phyloP scores from a whole-genome alignment of 2,329 filamentous ascomycete genomes.

The Paraconiothyrium brasiliense region DNA sequence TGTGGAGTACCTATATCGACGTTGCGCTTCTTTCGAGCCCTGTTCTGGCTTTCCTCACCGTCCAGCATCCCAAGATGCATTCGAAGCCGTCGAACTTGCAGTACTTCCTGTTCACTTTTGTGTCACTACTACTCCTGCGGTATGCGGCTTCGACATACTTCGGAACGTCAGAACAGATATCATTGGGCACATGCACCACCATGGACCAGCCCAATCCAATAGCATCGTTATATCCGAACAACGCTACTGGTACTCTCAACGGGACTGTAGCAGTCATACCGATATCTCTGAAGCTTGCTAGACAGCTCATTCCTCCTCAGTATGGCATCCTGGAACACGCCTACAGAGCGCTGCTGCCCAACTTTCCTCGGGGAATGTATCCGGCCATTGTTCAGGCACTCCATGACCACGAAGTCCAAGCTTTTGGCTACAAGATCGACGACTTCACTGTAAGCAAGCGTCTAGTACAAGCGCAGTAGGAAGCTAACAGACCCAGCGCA shows the following conservation, averaged over 20 bases:
- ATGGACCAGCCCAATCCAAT: constrained; percentile 59
- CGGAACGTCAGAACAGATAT: constrained; percentile 13
- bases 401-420: constrained; percentile 62
- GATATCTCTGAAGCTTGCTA: constrained; percentile 59
- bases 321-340: constrained; percentile 62
- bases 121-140: constrained; percentile 36
- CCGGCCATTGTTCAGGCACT: constrained; percentile 62
- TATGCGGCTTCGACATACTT: constrained; percentile 32
- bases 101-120: constrained; percentile 39
- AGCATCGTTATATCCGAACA: constrained; percentile 56
- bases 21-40: constrained; percentile 45
- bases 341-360: constrained; percentile 58
- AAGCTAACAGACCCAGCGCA: constrained; percentile 51
- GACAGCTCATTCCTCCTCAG: constrained; percentile 58
- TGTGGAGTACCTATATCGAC: constrained; percentile 42
- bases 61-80: constrained; percentile 36
- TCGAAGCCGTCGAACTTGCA: constrained; percentile 33
- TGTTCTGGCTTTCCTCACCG: constrained; percentile 39
- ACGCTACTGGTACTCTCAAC: constrained; percentile 64
- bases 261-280: constrained; percentile 63
- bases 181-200: constrained; percentile 31
- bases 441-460: constrained; percentile 59
- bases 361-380: constrained; percentile 63
- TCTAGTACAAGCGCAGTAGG: constrained; percentile 18
- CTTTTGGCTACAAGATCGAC: constrained; percentile 53